Evolutionary conservation across 768 basidiomycete genomes (phyloP), one percentile per base, ranked within the genome.

Genomic region (Daedalea quercina): DNA sequence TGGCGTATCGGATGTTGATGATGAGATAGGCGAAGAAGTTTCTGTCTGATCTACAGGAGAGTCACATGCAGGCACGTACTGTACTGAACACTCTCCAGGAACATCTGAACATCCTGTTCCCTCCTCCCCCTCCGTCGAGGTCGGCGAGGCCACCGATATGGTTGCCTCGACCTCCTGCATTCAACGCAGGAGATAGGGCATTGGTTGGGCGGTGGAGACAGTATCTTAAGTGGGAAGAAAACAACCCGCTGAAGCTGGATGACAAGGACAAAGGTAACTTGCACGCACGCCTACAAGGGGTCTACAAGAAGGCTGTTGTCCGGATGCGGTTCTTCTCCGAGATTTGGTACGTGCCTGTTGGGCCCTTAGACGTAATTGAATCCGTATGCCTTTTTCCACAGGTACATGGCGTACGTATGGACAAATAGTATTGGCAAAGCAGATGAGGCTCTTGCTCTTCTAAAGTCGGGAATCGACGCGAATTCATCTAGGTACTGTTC

Each of bases 291-390:
- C 75, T 98, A 11, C 82, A 84, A 61, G 82, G 84, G 43, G 89
- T 90, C 19, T 92, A 96, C 65, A 78, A 86, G 57, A 93, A 95
- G 69, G 94, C 93, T 9, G 73, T 96, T 46, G 85, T 90, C 46
- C 81, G 90, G 53, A 90, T 97, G 90, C 76, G 95, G 41, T 98
- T 90, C 70, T 96, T 88, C 67, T 84, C 90, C 3, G 96, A 99
- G 69, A 85, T 97, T 52, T 97, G 95, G 96, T 92, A 58, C 45
- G 76, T 64, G 43, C 20, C 44, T 19, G 42, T n/a, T n/a, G n/a
- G n/a, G n/a, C n/a, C n/a, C n/a, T n/a, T n/a, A n/a, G n/a, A n/a
- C n/a, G n/a, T 56, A 31, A 54, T 20, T n/a, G 6, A 8, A 9
- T 26, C 23, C n/a, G 44, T 41, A 25, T 44, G 56, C 15, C 44